These are phyloP conservation scores for Floccularia luteovirens DNA, from an alignment of 768 basidiomycete genomes.

Conservation along the genomic window DNA sequence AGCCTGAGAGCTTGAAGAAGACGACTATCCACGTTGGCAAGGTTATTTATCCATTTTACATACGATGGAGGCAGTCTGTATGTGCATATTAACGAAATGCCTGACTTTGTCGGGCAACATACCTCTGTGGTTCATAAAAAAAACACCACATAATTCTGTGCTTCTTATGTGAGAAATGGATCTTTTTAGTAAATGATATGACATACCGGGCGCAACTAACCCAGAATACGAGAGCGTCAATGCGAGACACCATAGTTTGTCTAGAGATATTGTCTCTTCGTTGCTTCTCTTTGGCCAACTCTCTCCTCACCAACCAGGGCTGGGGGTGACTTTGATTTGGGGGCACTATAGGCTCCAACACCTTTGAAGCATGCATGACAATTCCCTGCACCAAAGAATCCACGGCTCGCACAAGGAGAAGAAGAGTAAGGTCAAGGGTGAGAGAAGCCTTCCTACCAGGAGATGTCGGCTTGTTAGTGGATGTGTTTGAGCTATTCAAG, in stretches of 20 bases:
- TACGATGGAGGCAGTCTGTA: slow-evolving; percentile 60
- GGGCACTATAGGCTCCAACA: too few relatives aligned
- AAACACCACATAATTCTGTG: slow-evolving; percentile 86
- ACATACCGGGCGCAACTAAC: slow-evolving; percentile 66
- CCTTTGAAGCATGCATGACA: too few relatives aligned
- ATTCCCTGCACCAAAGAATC: slow-evolving; percentile 53
- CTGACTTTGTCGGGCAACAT: slow-evolving; percentile 22
- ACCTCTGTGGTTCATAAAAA: slow-evolving; percentile 73
- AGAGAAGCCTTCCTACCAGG: slow-evolving; percentile 28
- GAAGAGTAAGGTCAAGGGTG: slow-evolving; percentile 61
- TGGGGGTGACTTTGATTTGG: too few relatives aligned
- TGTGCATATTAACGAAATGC: slow-evolving; percentile 34
- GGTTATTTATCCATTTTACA: slow-evolving; percentile 69
- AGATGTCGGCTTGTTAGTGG: slow-evolving; percentile 25
- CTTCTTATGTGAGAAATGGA: neutral
- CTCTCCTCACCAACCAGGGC: slow-evolving; percentile 11
- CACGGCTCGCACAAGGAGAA: slow-evolving; percentile 62
- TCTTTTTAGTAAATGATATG: neutral
- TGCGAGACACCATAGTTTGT: slow-evolving; percentile 28
- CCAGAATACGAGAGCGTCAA: slow-evolving; percentile 75
- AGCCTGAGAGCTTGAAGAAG: slow-evolving; percentile 46
- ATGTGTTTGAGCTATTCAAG: slow-evolving; percentile 26
- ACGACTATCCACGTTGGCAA: slow-evolving; percentile 61
- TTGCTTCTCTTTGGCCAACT: slow-evolving; percentile 18
- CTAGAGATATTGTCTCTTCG: slow-evolving; percentile 15